Conservation (phyloP, 1,139 yeast species). For the Debaryomyces fabryi region DNA sequence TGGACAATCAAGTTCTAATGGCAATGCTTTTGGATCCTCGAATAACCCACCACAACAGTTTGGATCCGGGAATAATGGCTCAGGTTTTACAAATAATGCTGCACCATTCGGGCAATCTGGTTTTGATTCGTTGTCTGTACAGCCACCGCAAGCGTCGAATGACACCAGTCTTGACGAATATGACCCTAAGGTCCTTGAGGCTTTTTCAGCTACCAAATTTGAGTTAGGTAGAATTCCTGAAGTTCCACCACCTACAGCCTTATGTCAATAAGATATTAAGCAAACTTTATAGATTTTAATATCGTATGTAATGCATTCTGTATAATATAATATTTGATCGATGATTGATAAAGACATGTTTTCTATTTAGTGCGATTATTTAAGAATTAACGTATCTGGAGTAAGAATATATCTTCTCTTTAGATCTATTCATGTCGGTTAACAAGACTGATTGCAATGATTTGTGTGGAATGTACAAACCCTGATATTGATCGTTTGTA, state of each 20-base stretch:
- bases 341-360: background rate
- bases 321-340: background rate
- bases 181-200: constrained; percentile 39
- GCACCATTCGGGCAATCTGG: constrained; percentile 3
- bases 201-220: constrained; percentile 57
- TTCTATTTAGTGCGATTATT: background rate
- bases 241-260: constrained; percentile 66
- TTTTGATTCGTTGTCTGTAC: background rate
- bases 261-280: constrained; percentile 8
- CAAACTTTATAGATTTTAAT: background rate
- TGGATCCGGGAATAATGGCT: constrained; percentile 7
- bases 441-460: constrained; percentile 46
- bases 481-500: constrained; percentile 63
- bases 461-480: constrained; percentile 84
- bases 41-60: background rate
- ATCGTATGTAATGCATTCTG: background rate
- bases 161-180: constrained; percentile 14
- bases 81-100: constrained; percentile 1
- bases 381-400: background rate
- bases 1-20: constrained; percentile 7
- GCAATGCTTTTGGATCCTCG: background rate
- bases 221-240: constrained; percentile 76
- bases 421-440: background rate
- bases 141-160: background rate
- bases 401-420: too few species aligned